phyloP scores from a whole-genome alignment of 164 flowering plant genomes.

The Taxillus chinensis region DNA sequence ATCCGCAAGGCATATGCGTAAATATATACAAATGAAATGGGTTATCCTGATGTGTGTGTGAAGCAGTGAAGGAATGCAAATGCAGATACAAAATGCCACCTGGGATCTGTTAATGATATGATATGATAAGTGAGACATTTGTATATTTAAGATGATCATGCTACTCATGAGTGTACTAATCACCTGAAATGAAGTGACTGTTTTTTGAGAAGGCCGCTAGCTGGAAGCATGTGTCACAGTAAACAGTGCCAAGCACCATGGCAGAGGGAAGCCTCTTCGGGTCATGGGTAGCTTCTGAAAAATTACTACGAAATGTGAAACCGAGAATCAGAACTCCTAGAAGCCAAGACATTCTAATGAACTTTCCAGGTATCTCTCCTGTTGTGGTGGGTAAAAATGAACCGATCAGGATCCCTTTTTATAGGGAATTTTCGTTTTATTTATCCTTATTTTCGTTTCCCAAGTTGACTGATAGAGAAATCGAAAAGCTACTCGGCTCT shows the following conservation, averaged over 20 bases:
- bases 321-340: slow-evolving; percentile 15
- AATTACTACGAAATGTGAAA: slow-evolving; percentile 14
- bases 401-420: background rate
- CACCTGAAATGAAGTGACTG: slow-evolving; percentile 77
- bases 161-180: background rate
- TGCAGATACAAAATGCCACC: too few relatives aligned
- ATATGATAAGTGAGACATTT: too few relatives aligned
- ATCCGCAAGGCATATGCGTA: too few relatives aligned
- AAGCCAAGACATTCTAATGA: slow-evolving; percentile 21
- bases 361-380: background rate
- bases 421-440: background rate
- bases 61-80: too few relatives aligned
- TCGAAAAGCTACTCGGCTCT: background rate
- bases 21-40: too few relatives aligned
- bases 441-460: background rate
- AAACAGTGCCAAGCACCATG: slow-evolving; percentile 68
- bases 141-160: too few relatives aligned
- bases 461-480: background rate
- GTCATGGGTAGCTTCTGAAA: slow-evolving; percentile 26
- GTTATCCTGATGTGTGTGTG: too few relatives aligned
- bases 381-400: background rate
- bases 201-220: slow-evolving; percentile 27
- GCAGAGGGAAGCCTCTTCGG: slow-evolving; percentile 43
- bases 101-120: too few relatives aligned
- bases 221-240: slow-evolving; percentile 71